These are phyloP conservation scores for Quillaja saponaria DNA, from an alignment of 306 rosid genomes.

Conservation along the genomic window DNA sequence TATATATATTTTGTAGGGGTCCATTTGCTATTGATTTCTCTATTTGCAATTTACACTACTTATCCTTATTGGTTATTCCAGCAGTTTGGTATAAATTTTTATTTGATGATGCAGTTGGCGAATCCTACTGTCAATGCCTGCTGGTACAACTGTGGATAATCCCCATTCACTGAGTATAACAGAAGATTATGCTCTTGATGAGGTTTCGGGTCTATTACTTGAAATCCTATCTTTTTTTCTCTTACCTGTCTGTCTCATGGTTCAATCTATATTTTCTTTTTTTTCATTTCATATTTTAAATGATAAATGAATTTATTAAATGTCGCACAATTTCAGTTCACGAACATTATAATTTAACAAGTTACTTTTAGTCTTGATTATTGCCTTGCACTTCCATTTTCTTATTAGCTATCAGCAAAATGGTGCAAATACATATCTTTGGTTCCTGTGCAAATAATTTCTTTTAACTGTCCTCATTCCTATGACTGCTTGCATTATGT, in stretches of 20 bases:
- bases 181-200: conserved; percentile 68
- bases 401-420: too few relatives aligned
- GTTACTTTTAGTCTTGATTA: neutral
- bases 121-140: conserved; percentile 66
- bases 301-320: too few relatives aligned
- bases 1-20: neutral
- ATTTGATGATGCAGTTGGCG: conserved; percentile 68
- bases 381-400: too few relatives aligned
- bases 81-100: neutral
- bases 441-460: too few relatives aligned
- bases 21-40: neutral
- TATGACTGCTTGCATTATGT: too few relatives aligned
- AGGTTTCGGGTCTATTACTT: conserved; percentile 52
- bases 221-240: neutral
- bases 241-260: conserved; percentile 11
- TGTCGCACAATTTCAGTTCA: too few relatives aligned
- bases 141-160: conserved; percentile 48
- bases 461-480: too few relatives aligned
- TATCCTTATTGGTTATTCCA: neutral
- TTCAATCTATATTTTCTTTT: neutral
- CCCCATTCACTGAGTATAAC: conserved; percentile 71
- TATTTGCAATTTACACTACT: conserved; percentile 5
- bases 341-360: neutral
- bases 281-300: conserved; percentile 16
- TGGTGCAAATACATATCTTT: too few relatives aligned